Base-by-base conservation (phyloP, 108 stramenopile genomes). In the Ochromonas danica region DNA sequence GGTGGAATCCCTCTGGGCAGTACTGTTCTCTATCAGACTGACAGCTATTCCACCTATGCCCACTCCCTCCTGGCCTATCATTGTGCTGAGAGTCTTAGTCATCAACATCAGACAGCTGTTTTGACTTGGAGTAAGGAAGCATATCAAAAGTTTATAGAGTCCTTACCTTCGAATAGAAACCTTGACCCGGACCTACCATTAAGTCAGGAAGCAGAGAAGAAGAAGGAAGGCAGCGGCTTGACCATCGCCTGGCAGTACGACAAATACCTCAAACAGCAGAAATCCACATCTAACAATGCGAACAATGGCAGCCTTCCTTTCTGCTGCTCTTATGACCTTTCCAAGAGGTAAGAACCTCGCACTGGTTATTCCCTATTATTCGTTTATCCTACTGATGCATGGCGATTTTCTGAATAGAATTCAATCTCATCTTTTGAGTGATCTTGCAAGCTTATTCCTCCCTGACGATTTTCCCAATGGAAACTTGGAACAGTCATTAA, bases 211-310 rank as follows among this genome's bases (percentile, higher is more conserved):
- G n/a, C n/a, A n/a, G n/a, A n/a, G n/a, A n/a, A n/a, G n/a, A n/a
- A n/a, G n/a, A n/a, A n/a, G n/a, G n/a, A n/a, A n/a, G n/a, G n/a
- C n/a, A n/a, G n/a, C n/a, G n/a, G n/a, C n/a, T n/a, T n/a, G n/a
- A n/a, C n/a, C n/a, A n/a, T n/a, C n/a, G 72, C 72, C 6, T 75
- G 72, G 72, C 72, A 75, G 40, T 75, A 75, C 25, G 72, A 33
- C 14, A 75, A 75, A 36, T 70, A 70, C 40, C 22, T 70, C 10
- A 22, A n/a, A n/a, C n/a, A n/a, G n/a, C n/a, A n/a, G n/a, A n/a
- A n/a, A n/a, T n/a, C n/a, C 51, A 57, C 51, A 10, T 17, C 10
- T 22, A 57, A 57, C 10, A 10, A 17, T 22, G 51, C 51, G 17
- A 22, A 57, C 51, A 22, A 10, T 17, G 17, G 51, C 51, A 22